Base-by-base conservation (phyloP, 2,329 filamentous ascomycete genomes). In the Pseudogymnoascus sp. region DNA sequence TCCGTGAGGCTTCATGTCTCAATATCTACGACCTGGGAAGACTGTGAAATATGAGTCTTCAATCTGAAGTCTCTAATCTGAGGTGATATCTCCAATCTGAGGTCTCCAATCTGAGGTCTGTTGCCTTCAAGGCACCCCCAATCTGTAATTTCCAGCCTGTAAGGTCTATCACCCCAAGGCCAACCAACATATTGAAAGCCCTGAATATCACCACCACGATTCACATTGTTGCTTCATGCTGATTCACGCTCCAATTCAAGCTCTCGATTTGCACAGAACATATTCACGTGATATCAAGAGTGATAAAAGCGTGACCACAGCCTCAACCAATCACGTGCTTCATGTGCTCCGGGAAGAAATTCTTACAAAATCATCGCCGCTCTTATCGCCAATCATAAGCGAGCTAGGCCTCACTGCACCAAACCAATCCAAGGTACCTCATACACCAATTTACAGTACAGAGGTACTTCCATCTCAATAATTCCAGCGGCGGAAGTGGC, bases 351-450 rank as follows among this genome's bases (percentile, higher is more conserved):
- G 12, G 7, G n/a, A 55, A 33, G 29, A 45, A 45, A 33, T 11
- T 52, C 26, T 52, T 52, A 12, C 49, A 55, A 33, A 55, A 33
- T 14, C 49, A 55, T 55, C 29, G 29, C 49, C 29, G 49, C 49
- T 55, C 26, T 55, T 55, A 55, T 55, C 49, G 49, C 49, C 49
- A 55, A 55, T 55, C 49, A 33, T 55, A 55, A 55, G 49, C 49
- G 49, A 55, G n/a, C 49, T n/a, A 33, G 26, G 49, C 49, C 31
- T 55, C 49, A 33, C 49, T 55, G n/a, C 49, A n/a, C 7, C 14
- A 49, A 49, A 21, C 14, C 43, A 31, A 33, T 31, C 49, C 29
- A 2, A 55, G 49, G 49, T 55, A 55, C 29, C 11, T 33, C 29
- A 33, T 6, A 33, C 29, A 10, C 26, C n/a, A 33, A 7, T 55